Conservation (phyloP, 306 rosid species). For the Parietaria judaica region DNA sequence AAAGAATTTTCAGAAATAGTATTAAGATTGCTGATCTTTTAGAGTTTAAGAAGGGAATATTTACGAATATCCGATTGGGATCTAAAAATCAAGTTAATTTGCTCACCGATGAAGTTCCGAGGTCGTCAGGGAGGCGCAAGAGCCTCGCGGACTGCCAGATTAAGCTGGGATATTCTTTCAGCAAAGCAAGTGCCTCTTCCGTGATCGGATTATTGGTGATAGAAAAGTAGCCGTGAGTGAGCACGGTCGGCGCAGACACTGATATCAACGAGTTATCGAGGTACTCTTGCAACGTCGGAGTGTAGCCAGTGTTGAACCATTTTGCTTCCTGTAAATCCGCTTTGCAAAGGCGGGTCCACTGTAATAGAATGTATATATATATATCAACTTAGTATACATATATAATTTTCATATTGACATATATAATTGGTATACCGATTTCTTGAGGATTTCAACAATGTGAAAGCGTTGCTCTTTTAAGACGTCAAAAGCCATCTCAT, state of each 20-base stretch:
- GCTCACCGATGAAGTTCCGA: conserved; percentile 23
- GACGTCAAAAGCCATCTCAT: conserved; percentile 8
- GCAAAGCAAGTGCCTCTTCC: conserved; percentile 7
- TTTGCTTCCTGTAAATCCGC: conserved; percentile 15
- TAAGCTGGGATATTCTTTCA: conserved; percentile 10
- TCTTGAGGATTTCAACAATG: background rate
- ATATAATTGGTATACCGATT: conserved; percentile 4
- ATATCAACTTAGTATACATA: too few species aligned
- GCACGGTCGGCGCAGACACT: background rate
- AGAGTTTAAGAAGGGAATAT: too few species aligned
- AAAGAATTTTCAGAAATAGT: too few species aligned
- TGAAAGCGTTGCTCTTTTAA: conserved; percentile 1
- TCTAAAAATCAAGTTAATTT: background rate
- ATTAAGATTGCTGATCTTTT: too few species aligned
- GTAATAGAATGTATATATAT: background rate
- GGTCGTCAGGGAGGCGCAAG: conserved; percentile 20
- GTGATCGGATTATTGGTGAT: conserved; percentile 1
- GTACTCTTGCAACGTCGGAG: conserved; percentile 20
- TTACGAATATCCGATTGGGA: too few species aligned
- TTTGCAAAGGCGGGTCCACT: conserved; percentile 26
- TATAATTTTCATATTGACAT: too few species aligned
- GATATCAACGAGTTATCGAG: conserved; percentile 25
- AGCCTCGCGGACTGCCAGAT: conserved; percentile 4
- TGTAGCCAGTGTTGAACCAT: conserved; percentile 19
- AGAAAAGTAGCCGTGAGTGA: conserved; percentile 11